Evolutionary conservation across 192 early-diverging fungal genomes (phyloP), one percentile per base, ranked within the genome.

Genomic region (Diversispora epigaea): DNA sequence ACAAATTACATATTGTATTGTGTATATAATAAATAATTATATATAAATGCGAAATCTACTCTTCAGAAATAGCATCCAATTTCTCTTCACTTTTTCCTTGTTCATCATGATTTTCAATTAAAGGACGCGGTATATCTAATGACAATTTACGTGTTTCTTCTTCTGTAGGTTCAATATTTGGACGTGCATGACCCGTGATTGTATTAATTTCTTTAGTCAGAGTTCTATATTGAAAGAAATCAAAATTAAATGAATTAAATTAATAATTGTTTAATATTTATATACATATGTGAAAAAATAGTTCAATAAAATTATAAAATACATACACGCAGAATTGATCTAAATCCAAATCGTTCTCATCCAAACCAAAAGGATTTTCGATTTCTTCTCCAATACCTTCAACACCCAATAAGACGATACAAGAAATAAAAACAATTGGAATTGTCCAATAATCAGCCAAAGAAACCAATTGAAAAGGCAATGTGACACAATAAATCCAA

Each of bases 361-460:
- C 92, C 73, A 87, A 86, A 52, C 93, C 92, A 79, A 96, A 96
- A 14, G 95, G 95, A 77, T 96, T 96, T 84, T 98, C 95, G 62
- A 98, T 96, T 81, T 96, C 93, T 19, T 84, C 86, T 43, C 92
- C 94, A 71, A 96, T 96, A 14, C 82, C 79, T 64, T 94, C 89
- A 67, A 98, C 93, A 76, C 96, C 96, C 15, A 95, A 80, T 77
- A 95, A 83, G 52, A 86, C 88, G 75, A 95, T 93, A 4, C 90
- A 79, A 0, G 90, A 82, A 15, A 96, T 78, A 60, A 89, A 82
- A 62, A 88, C 84, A 14, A 94, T 78, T 6, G 91, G 85, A 57
- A 95, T 89, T 67, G 91, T 90, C 54, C 82, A 78, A 73, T 85
- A 91, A 22, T 73, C 43, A 44, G 84, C 63, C 50, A 54, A 77